phyloP scores from a whole-genome alignment of 2,329 filamentous ascomycete genomes.

The Torrubiella hemipterigena region DNA sequence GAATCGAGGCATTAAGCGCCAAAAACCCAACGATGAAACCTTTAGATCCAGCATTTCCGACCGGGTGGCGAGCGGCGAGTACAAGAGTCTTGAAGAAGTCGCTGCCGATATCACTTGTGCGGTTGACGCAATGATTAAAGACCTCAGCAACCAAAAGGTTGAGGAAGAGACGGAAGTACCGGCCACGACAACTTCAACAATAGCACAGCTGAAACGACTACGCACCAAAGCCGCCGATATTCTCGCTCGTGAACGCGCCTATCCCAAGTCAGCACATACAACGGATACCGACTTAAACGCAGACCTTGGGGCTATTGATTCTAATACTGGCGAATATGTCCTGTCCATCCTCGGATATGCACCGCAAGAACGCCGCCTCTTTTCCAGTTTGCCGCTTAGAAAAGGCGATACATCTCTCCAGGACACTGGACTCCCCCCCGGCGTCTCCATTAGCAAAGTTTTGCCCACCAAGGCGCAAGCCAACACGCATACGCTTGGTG shows the following conservation, averaged over 20 bases:
- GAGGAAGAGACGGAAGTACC: conserved; percentile 14
- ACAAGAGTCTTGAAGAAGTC: conserved; percentile 53
- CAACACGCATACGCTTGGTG: conserved; percentile 54
- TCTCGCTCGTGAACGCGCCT: conserved; percentile 46
- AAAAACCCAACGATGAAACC: conserved; percentile 38
- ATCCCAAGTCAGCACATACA: conserved; percentile 28
- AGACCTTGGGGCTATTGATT: conserved; percentile 12
- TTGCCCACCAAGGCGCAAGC: conserved; percentile 24
- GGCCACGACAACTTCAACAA: conserved; percentile 19
- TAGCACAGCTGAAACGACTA: conserved; percentile 40
- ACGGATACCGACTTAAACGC: conserved; percentile 25
- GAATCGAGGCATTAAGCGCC: no score
- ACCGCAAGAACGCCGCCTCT: conserved; percentile 64
- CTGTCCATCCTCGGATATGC: conserved; percentile 69
- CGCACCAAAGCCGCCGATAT: conserved; percentile 51
- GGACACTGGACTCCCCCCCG: conserved; percentile 53
- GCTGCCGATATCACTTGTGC: conserved; percentile 43
- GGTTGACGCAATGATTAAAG: conserved; percentile 33
- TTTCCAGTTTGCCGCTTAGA: conserved; percentile 59
- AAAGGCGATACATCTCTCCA: conserved; percentile 17
- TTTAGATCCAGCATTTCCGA: conserved; percentile 35
- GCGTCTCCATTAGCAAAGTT: conserved; percentile 42
- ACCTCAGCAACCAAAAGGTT: conserved; percentile 26
- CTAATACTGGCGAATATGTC: conserved; percentile 38
- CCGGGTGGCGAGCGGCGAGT: conserved; percentile 38